phyloP scores from a whole-genome alignment of 2,329 filamentous ascomycete genomes.

The Aureobasidium sp. region DNA sequence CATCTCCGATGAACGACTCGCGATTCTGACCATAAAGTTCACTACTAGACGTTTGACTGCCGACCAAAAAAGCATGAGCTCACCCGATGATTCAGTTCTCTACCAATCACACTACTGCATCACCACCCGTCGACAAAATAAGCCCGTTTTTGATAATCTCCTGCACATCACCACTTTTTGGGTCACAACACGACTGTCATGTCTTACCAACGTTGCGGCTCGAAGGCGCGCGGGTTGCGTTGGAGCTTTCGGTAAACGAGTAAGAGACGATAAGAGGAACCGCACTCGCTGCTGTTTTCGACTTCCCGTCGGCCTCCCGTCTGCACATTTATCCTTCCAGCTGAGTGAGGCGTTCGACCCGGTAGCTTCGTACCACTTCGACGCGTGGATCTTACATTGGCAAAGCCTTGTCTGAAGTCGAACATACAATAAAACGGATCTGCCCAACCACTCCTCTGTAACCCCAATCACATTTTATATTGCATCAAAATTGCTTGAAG shows the following conservation, averaged over 20 bases:
- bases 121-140: neutral
- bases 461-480: neutral
- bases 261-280: neutral
- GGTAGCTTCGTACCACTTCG: neutral
- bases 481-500: neutral
- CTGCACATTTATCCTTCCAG: neutral
- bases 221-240: neutral
- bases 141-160: neutral
- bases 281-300: neutral
- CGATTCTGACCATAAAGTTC: neutral
- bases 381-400: conserved; percentile 8
- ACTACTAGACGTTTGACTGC: neutral
- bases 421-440: neutral
- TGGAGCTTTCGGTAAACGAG: neutral
- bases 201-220: neutral
- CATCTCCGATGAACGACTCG: neutral
- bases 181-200: neutral
- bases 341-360: neutral
- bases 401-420: neutral
- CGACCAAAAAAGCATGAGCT: neutral
- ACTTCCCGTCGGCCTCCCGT: neutral
- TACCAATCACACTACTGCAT: neutral
- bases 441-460: neutral
- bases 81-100: neutral
- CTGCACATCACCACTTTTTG: neutral